These are phyloP conservation scores for Candida glucosophila DNA, from an alignment of 1,139 yeast species.

Conservation along the genomic window DNA sequence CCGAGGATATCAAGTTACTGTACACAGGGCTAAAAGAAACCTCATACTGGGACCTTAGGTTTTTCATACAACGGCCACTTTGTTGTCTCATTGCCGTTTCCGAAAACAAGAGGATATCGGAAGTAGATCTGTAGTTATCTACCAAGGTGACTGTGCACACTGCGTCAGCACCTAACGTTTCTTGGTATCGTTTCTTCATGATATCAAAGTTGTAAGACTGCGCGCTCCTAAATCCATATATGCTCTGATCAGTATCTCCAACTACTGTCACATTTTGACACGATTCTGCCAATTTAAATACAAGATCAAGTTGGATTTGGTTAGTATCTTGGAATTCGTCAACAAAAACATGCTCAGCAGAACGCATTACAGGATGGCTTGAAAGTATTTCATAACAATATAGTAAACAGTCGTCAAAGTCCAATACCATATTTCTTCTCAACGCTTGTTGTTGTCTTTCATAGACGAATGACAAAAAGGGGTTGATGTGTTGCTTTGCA, in stretches of 20 bases:
- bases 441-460: conserved; percentile 44
- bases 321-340: conserved; percentile 96
- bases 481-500: conserved; percentile 17
- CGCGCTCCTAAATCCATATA: conserved; percentile 83
- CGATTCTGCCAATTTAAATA: conserved; percentile 49
- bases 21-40: conserved; percentile 42
- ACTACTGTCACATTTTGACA: conserved; percentile 66
- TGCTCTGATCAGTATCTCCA: conserved; percentile 96
- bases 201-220: conserved; percentile 55
- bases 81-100: conserved; percentile 64
- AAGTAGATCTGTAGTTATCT: conserved; percentile 77
- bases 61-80: conserved; percentile 30
- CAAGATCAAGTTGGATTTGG: conserved; percentile 59
- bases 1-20: conserved; percentile 26
- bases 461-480: conserved; percentile 30
- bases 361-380: conserved; percentile 33
- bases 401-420: conserved; percentile 78
- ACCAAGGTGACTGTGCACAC: conserved; percentile 36
- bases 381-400: conserved; percentile 44
- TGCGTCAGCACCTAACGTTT: conserved; percentile 6
- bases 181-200: conserved; percentile 43
- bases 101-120: conserved; percentile 55
- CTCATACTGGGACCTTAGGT: conserved; percentile 37
- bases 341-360: conserved; percentile 64
- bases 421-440: conserved; percentile 37